Percentiles rank a stretch among this genome's conserved stretches.
Evolutionary conservation across 179 eudicot genomes (phyloP).

Genomic region (Corrigiola litoralis): DNA sequence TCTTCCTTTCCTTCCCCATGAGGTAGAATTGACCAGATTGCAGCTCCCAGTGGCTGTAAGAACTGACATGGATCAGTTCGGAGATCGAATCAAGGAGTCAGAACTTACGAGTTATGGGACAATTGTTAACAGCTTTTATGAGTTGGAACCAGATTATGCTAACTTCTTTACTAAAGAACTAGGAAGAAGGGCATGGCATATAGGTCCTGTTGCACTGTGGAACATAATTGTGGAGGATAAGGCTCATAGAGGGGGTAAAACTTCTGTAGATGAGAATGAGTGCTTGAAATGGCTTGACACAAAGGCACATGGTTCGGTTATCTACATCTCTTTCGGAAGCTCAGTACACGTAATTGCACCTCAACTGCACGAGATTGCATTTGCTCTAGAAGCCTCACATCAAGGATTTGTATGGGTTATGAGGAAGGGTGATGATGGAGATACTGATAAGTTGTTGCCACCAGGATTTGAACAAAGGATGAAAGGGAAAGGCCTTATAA

Average conservation of each 20-base stretch:
- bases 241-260: background rate
- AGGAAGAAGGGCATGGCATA: conserved; percentile 9
- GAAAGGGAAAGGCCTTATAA: conserved; percentile 4
- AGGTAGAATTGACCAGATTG: background rate
- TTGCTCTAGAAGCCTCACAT: conserved; percentile 9
- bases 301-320: background rate
- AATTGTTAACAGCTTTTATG: conserved; percentile 16
- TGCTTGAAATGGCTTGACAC: background rate
- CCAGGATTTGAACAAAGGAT: conserved; percentile 2
- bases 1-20: conserved; percentile 10
- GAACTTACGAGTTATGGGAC: conserved; percentile 6
- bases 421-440: background rate
- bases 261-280: background rate
- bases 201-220: background rate
- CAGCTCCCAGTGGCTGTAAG: background rate
- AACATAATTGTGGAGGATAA: background rate
- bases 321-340: conserved; percentile 14
- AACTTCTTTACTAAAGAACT: background rate
- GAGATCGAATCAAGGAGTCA: background rate
- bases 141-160: conserved; percentile 13
- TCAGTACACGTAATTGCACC: background rate
- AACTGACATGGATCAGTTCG: background rate
- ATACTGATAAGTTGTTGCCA: background rate
- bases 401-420: conserved; percentile 16
- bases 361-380: conserved; percentile 17